These are phyloP conservation scores for Backusella australiensis DNA, from an alignment of 192 early-diverging fungal species.

Conservation along the genomic window DNA sequence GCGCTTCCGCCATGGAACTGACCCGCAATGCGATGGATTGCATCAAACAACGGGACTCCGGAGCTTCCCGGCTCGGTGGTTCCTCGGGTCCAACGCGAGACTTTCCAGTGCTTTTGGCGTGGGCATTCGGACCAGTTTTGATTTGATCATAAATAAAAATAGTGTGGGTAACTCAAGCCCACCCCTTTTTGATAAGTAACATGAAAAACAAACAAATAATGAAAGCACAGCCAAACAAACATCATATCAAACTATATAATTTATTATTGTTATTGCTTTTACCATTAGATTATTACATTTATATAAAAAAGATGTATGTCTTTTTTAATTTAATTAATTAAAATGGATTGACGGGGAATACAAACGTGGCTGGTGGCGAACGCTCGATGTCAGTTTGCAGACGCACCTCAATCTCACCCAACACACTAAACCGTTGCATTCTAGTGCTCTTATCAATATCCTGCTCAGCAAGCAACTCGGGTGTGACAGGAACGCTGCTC, in stretches of 20 bases:
- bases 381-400: conserved; percentile 43
- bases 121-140: conserved; percentile 39
- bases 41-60: conserved; percentile 43
- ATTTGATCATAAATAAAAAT: background rate
- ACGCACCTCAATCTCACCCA: conserved; percentile 39
- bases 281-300: background rate
- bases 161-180: background rate
- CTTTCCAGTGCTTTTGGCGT: conserved; percentile 39
- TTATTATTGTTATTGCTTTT: background rate
- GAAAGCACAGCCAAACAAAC: background rate
- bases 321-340: background rate
- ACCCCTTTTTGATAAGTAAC: background rate
- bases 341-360: conserved; percentile 52
- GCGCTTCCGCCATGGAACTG: conserved; percentile 46
- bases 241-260: no score
- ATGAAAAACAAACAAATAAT: background rate
- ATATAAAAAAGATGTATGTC: background rate
- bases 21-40: conserved; percentile 42
- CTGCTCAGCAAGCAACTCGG: background rate
- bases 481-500: background rate
- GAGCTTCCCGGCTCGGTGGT: conserved; percentile 47
- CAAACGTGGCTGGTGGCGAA: conserved; percentile 48
- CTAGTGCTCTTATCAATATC: background rate
- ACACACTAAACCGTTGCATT: conserved; percentile 37
- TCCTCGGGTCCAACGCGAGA: conserved; percentile 40